Base-by-base conservation (phyloP, 768 basidiomycete genomes). In the Hypholoma sublateritium region DNA sequence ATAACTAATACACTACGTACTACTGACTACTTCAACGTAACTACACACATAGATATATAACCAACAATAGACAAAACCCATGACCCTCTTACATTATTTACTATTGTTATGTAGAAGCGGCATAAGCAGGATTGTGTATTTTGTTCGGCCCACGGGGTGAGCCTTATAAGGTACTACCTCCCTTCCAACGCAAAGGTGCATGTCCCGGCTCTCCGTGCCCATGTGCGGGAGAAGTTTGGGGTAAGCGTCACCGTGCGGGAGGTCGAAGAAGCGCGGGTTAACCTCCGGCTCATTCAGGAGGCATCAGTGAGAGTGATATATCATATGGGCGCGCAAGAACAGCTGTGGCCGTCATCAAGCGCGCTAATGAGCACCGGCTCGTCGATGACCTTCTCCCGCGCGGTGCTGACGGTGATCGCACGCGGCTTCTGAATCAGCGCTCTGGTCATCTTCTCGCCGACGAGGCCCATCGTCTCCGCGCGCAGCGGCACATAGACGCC, bases 171-270 rank as follows among this genome's bases (percentile, higher is more conserved):
- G n/a, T n/a, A n/a, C n/a, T n/a, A n/a, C n/a, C n/a, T n/a, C n/a
- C n/a, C n/a, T n/a, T n/a, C n/a, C n/a, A n/a, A n/a, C n/a, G n/a
- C n/a, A n/a, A n/a, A n/a, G n/a, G n/a, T 91, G 89, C 5, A 88
- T 81, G 64, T 95, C 93, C 60, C 85, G 83, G 52, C 84, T 94
- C 69, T 91, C 87, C 0, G 93, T 94, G 6, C 95, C 95, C 86
- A 96, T 87, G 70, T 96, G 95, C 0, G 95, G 95, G 17, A 98
- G 80, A 8, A 98, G 77, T n/a, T n/a, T n/a, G n/a, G n/a, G n/a
- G n/a, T n/a, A 8, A 98, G 77, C 28, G 88, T 88, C 59, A 93
- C 87, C 60, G n/a, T 93, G 85, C 8, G 88, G 85, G 71, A 92
- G 90, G n/a, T 83, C 81, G 54, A 95, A 77, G 34, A 96, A 74